These are phyloP conservation scores for Bacterosira constricta DNA, from an alignment of 108 stramenopile genomes.

Conservation along the genomic window DNA sequence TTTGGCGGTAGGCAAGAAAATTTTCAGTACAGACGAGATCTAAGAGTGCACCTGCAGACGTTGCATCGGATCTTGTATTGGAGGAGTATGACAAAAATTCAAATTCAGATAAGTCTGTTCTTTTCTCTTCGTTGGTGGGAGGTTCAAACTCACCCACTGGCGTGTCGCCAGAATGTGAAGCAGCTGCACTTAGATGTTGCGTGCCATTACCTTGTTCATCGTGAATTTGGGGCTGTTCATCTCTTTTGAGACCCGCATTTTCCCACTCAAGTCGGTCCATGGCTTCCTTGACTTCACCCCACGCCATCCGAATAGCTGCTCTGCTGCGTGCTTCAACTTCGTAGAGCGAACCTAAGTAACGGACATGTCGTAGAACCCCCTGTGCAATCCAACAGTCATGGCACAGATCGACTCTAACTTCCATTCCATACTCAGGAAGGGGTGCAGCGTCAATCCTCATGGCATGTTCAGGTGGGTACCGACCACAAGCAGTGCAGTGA, in stretches of 20 bases:
- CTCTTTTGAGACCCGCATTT: conserved; percentile 7
- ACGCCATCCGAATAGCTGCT: conserved; percentile 45
- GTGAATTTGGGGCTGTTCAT: too few relatives aligned
- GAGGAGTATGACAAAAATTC: too few relatives aligned
- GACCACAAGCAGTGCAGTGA: conserved; percentile 40
- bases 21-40: conserved; percentile 58
- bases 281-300: conserved; percentile 32
- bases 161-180: conserved; percentile 7
- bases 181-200: neutral
- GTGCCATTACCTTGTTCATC: too few relatives aligned
- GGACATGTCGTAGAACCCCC: conserved; percentile 70
- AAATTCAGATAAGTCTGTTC: conserved; percentile 44
- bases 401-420: conserved; percentile 68
- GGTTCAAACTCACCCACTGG: conserved; percentile 19
- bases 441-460: conserved; percentile 61
- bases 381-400: conserved; percentile 66
- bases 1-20: conserved; percentile 50
- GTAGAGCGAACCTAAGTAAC: conserved; percentile 60
- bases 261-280: conserved; percentile 16
- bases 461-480: conserved; percentile 46
- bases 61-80: conserved; percentile 55
- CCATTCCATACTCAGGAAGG: conserved; percentile 76
- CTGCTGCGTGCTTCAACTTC: conserved; percentile 62
- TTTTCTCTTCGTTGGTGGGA: conserved; percentile 26
- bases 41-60: conserved; percentile 51